Percentiles rank a stretch among this genome's conserved stretches.
Evolutionary conservation across 495 filamentous ascomycete genomes (phyloP).

Genomic region (Emericellopsis terricola): DNA sequence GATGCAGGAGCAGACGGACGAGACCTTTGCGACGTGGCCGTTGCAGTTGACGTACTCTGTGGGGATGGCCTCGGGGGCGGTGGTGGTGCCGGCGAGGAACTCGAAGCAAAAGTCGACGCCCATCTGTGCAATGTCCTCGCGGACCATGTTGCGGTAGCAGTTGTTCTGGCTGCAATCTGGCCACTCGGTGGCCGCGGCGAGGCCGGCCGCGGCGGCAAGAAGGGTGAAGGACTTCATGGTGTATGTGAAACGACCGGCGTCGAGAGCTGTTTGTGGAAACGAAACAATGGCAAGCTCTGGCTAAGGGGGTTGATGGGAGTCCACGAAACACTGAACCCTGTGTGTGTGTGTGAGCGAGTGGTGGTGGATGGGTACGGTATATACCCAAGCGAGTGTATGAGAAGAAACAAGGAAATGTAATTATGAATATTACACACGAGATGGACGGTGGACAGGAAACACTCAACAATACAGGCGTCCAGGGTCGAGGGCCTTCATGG

Average conservation of each 20-base stretch:
- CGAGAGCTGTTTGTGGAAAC: not conserved
- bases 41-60: conserved; percentile 11
- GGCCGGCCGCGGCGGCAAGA: conserved; percentile 1
- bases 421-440: not conserved
- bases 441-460: not conserved
- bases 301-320: not conserved
- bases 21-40: conserved; percentile 4
- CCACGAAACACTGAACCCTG: not conserved
- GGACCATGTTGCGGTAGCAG: conserved; percentile 12
- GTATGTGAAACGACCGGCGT: not conserved
- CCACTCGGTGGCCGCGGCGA: conserved; percentile 8
- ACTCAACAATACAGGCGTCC: not conserved
- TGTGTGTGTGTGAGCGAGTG: not conserved
- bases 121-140: conserved; percentile 2
- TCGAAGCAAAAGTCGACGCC: conserved; percentile 7
- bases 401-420: not conserved
- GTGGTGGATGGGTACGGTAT: too few relatives aligned
- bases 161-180: conserved; percentile 9
- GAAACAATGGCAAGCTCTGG: not conserved
- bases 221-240: conserved; percentile 1
- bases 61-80: conserved; percentile 9
- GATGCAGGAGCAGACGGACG: conserved; percentile 15
- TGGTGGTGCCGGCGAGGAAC: conserved; percentile 10
- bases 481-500: not conserved
- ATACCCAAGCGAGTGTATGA: not conserved